These are phyloP conservation scores for Komagataella pastoris DNA, from an alignment of 805 yeast species.

Conservation along the genomic window DNA sequence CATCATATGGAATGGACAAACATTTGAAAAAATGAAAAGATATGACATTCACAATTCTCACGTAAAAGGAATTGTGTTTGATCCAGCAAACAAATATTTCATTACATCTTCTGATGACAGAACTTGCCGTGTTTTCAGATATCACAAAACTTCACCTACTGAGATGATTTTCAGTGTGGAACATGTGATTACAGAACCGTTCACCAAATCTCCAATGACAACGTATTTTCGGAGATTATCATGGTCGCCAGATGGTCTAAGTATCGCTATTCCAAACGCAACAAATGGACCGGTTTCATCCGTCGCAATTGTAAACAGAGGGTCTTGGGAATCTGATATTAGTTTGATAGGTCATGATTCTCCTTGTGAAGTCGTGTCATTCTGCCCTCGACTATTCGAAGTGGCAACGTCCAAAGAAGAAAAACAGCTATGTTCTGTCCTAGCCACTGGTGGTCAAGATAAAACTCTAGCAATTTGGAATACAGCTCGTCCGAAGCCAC, in stretches of 20 bases:
- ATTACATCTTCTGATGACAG: constrained; percentile 96
- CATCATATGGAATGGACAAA: constrained; percentile 85
- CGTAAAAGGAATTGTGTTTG: constrained; percentile 94
- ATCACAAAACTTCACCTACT: constrained; percentile 52
- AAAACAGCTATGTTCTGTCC: constrained; percentile 39
- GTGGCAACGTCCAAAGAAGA: constrained; percentile 3
- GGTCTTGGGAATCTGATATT: constrained; percentile 66
- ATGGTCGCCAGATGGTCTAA: constrained; percentile 91
- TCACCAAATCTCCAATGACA: constrained; percentile 77
- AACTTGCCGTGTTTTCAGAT: constrained; percentile 76
- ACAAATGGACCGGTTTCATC: constrained; percentile 74
- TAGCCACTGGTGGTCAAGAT: constrained; percentile 97
- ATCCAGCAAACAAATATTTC: constrained; percentile 95
- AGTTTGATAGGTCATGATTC: constrained; percentile 75
- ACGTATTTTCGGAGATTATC: constrained; percentile 78
- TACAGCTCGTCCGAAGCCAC: constrained; percentile 62
- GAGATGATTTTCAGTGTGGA: constrained; percentile 82
- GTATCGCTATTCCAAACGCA: constrained; percentile 76
- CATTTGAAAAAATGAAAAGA: constrained; percentile 80
- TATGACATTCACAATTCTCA: constrained; percentile 90
- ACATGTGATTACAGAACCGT: constrained; percentile 72
- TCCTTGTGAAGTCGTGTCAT: constrained; percentile 71
- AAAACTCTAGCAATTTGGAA: constrained; percentile 82
- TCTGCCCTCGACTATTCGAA: constrained; percentile 52
- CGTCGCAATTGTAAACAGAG: constrained; percentile 61